These are phyloP conservation scores for Rheum nobile DNA, from an alignment of 148 eudicot species.

Conservation along the genomic window DNA sequence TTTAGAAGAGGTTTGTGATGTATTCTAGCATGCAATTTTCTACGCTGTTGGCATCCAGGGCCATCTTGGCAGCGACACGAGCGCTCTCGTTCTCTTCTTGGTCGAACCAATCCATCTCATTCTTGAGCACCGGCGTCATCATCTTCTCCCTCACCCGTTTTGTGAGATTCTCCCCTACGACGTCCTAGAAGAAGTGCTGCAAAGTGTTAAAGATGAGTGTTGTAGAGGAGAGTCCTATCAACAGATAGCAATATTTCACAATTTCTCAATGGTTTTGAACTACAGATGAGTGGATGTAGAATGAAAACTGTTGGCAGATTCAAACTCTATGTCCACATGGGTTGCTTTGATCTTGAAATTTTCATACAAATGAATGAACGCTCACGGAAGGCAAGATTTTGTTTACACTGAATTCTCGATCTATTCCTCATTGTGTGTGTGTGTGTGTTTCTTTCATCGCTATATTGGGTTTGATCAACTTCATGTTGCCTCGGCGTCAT, in stretches of 20 bases:
- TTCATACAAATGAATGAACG: too few relatives aligned
- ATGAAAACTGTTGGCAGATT: too few relatives aligned
- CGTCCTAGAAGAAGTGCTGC: conserved; percentile 92
- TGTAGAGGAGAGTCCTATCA: conserved; percentile 89
- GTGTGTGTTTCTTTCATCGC: too few relatives aligned
- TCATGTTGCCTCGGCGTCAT: too few relatives aligned
- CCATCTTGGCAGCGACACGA: conserved; percentile 74
- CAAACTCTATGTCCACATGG: too few relatives aligned
- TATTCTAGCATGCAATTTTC: neutral
- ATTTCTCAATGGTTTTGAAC: conserved; percentile 25
- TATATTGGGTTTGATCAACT: too few relatives aligned
- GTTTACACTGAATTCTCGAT: too few relatives aligned
- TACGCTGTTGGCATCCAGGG: conserved; percentile 93
- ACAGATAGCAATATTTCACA: conserved; percentile 75
- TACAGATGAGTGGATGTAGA: neutral
- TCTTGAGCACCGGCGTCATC: conserved; percentile 69
- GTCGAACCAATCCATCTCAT: conserved; percentile 95
- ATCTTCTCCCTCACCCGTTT: conserved; percentile 86
- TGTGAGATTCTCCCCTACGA: conserved; percentile 87
- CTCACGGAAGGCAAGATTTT: too few relatives aligned
- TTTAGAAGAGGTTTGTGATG: conserved; percentile 61
- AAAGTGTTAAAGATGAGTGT: conserved; percentile 85
- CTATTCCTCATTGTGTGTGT: too few relatives aligned
- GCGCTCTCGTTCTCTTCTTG: conserved; percentile 92
- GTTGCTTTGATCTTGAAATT: too few relatives aligned